A percentile compares a stretch with the other conserved stretches of the same genome.
phyloP scores from a whole-genome alignment of 78 protist species.

The Dictyostelium purpureum region DNA sequence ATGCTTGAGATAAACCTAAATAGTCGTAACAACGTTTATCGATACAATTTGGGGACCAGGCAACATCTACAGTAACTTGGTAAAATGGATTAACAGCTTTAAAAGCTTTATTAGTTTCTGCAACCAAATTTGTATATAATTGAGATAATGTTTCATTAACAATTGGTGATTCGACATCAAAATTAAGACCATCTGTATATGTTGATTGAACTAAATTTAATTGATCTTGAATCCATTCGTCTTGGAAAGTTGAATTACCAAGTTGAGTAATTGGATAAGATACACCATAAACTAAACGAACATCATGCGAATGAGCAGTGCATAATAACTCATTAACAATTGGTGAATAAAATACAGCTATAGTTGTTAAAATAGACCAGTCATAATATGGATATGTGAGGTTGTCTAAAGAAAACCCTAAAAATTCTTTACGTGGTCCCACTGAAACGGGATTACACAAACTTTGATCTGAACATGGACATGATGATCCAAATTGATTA shows the following conservation, averaged over 20 bases:
- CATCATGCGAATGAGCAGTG: conserved; percentile 27
- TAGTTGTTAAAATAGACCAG: conserved; percentile 23
- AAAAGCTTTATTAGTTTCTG: conserved; percentile 34
- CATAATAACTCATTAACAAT: conserved; percentile 37
- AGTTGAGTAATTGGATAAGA: conserved; percentile 34
- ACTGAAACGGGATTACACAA: conserved; percentile 25
- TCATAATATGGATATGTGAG: background rate
- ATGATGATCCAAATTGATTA: background rate
- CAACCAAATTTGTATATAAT: conserved; percentile 48
- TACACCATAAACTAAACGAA: conserved; percentile 34
- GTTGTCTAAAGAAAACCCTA: background rate
- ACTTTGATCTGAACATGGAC: conserved; percentile 19
- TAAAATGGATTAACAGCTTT: conserved; percentile 45
- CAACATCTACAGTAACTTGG: conserved; percentile 81
- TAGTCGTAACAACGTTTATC: conserved; percentile 81
- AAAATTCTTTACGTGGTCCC: conserved; percentile 33
- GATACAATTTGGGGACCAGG: conserved; percentile 82
- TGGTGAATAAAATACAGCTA: conserved; percentile 9
- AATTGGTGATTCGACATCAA: conserved; percentile 71
- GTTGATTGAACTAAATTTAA: conserved; percentile 22
- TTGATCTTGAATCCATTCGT: conserved; percentile 51
- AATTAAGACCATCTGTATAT: conserved; percentile 69
- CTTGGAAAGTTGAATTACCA: conserved; percentile 14
- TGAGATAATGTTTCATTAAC: background rate
- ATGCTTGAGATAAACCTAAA: conserved; percentile 56